These are phyloP conservation scores for Blastobotrys serpentis DNA, from an alignment of 1,139 yeast genomes.

Conservation along the genomic window DNA sequence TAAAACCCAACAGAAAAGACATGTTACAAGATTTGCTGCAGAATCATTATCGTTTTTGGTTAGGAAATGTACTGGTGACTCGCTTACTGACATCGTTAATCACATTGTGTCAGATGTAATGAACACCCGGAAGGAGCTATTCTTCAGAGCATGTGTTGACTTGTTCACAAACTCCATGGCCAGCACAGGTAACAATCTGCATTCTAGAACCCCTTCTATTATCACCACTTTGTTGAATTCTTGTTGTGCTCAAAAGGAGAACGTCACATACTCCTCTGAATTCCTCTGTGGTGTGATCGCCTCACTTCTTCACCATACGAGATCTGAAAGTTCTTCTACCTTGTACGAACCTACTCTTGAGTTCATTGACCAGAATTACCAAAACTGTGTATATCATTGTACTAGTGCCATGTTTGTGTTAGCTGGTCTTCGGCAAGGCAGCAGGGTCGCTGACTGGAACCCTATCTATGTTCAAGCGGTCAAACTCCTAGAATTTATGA, in stretches of 20 bases:
- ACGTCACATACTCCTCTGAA: conserved; percentile 21
- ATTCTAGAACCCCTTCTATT: conserved; percentile 62
- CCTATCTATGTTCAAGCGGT: conserved; percentile 9
- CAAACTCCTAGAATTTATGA: not conserved
- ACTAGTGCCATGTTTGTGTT: conserved; percentile 31
- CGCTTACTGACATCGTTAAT: conserved; percentile 49
- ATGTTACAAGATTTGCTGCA: conserved; percentile 79
- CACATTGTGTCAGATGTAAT: conserved; percentile 53
- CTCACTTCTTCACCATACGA: conserved; percentile 61
- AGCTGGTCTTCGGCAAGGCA: conserved; percentile 41
- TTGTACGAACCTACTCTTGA: conserved; percentile 36
- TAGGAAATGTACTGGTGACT: conserved; percentile 59
- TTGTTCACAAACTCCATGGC: conserved; percentile 74
- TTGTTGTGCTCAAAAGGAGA: conserved; percentile 18
- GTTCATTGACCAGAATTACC: conserved; percentile 21
- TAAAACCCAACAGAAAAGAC: conserved; percentile 47
- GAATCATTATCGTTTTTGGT: conserved; percentile 85
- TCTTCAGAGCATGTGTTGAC: conserved; percentile 56
- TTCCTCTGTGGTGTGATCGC: conserved; percentile 28
- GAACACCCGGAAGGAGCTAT: conserved; percentile 43
- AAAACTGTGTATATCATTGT: conserved; percentile 15
- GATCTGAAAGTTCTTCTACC: conserved; percentile 51
- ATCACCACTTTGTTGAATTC: conserved; percentile 42
- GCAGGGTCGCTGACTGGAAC: conserved; percentile 40
- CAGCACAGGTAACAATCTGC: conserved; percentile 69